Conservation (phyloP, 805 yeast genomes). For the Metschnikowia baotianmanensis region DNA sequence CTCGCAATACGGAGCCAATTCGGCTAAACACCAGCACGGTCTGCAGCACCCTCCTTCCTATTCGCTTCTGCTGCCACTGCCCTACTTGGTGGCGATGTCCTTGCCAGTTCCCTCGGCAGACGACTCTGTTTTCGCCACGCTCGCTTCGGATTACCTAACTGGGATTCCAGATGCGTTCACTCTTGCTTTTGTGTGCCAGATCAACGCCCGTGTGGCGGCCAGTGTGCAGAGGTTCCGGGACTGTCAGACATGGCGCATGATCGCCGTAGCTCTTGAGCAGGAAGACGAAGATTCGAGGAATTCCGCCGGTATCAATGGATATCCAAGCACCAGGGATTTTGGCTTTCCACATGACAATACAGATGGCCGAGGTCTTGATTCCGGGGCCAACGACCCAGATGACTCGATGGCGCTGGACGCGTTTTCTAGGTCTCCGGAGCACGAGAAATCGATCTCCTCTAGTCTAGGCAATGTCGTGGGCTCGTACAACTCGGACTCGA, state of each 20-base stretch:
- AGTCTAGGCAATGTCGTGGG: constrained; percentile 41
- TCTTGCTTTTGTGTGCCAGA: constrained; percentile 52
- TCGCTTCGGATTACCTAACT: constrained; percentile 49
- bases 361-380: too few species aligned
- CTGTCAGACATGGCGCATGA: constrained; percentile 61
- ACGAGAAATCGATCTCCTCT: constrained; percentile 24
- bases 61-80: constrained; percentile 6
- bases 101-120: constrained; percentile 45
- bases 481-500: constrained; percentile 40
- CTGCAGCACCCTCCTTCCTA: background rate
- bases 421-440: constrained; percentile 11
- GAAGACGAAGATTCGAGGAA: constrained; percentile 26
- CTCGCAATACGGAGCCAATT: too few species aligned
- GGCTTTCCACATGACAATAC: too few species aligned
- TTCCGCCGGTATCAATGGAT: too few species aligned
- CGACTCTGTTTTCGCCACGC: constrained; percentile 41
- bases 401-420: background rate
- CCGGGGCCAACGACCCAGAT: too few species aligned
- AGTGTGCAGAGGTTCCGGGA: constrained; percentile 51
- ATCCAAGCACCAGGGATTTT: too few species aligned
- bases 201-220: constrained; percentile 57
- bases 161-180: constrained; percentile 48
- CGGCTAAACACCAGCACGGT: too few species aligned
- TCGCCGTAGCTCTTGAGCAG: constrained; percentile 47
- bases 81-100: constrained; percentile 37